Conservation (phyloP, 176 grass and related monocot species). For the Phragmites australis region DNA sequence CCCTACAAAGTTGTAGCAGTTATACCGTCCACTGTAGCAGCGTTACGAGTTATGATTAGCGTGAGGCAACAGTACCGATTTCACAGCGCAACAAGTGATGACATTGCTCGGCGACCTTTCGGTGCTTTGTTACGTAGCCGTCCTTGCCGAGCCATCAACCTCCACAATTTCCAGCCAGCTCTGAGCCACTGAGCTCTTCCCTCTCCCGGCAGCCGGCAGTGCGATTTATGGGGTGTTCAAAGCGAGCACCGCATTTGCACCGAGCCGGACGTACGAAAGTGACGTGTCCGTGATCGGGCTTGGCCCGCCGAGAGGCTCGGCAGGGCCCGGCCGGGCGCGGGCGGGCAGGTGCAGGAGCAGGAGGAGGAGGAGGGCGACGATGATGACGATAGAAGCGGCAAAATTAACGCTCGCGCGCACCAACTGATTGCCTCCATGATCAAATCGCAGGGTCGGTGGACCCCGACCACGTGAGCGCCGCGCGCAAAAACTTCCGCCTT, state of each 20-base stretch:
- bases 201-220: neutral
- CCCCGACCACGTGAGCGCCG: slow-evolving; percentile 4
- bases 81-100: neutral
- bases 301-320: neutral
- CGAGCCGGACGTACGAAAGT: neutral
- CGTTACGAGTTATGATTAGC: no score
- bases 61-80: neutral
- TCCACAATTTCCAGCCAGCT: neutral
- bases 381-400: neutral
- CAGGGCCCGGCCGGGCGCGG: neutral
- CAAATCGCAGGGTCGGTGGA: neutral
- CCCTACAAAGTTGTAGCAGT: no score
- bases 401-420: neutral
- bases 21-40: no score
- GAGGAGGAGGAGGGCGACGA: neutral
- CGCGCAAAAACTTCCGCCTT: neutral
- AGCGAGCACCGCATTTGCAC: neutral
- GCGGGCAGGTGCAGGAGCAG: neutral
- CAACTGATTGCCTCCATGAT: no score
- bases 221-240: neutral
- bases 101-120: neutral
- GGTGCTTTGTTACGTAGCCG: neutral
- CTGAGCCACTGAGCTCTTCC: neutral
- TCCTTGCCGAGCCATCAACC: neutral
- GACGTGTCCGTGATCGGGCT: neutral